Evolutionary conservation across 192 early-diverging fungal genomes (phyloP).

Genomic region (Mortierella alpina): DNA sequence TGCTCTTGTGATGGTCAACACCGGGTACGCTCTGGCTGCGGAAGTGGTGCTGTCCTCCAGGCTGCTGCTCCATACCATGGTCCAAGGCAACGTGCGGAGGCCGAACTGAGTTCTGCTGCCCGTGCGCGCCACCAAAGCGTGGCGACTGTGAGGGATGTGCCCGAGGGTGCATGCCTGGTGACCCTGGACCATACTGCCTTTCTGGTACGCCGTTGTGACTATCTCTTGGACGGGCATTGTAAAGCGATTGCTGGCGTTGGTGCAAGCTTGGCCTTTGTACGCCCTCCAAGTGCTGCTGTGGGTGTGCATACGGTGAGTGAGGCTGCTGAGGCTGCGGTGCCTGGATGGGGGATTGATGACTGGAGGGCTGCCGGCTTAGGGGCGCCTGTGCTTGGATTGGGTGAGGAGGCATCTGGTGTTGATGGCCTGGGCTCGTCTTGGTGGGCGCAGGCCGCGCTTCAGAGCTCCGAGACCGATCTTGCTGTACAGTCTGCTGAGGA

Average conservation of each 20-base stretch:
- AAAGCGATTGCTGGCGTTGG: constrained; percentile 14
- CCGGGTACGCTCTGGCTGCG: constrained; percentile 22
- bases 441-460: background rate
- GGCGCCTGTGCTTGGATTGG: background rate
- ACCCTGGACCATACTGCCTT: constrained; percentile 3
- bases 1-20: constrained; percentile 5
- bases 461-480: background rate
- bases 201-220: background rate
- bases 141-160: constrained; percentile 3
- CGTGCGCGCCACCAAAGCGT: background rate
- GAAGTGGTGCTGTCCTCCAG: background rate
- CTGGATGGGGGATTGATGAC: background rate
- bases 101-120: no score
- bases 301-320: background rate
- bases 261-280: constrained; percentile 1
- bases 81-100: no score
- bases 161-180: constrained; percentile 1
- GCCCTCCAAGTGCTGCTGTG: background rate
- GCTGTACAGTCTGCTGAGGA: background rate
- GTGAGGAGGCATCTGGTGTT: background rate
- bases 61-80: no score
- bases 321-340: background rate
- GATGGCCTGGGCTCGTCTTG: constrained; percentile 2
- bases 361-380: background rate
- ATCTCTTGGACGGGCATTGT: constrained; percentile 10